Evolutionary conservation across 75 land plant species (phyloP).

Genomic region (Pinus tabuliformis): DNA sequence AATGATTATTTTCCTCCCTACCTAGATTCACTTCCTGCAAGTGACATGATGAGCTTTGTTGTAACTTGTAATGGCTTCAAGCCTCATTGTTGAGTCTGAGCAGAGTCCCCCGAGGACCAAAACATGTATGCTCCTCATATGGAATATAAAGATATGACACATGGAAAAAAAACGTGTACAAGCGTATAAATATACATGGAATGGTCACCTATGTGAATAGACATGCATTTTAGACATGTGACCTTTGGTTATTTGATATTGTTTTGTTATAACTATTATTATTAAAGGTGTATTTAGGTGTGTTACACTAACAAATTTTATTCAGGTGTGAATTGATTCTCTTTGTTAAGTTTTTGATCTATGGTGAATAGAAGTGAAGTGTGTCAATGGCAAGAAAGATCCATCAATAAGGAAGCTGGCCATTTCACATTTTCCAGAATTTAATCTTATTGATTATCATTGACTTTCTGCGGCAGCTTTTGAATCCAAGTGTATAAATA

Average conservation of each 20-base stretch:
- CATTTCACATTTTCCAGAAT: neutral
- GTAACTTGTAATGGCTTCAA: too few species aligned
- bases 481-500: neutral
- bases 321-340: too few species aligned
- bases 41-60: too few species aligned
- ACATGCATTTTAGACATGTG: neutral
- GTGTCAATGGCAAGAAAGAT: neutral
- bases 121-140: too few species aligned
- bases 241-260: neutral
- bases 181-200: neutral
- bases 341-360: neutral
- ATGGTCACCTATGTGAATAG: neutral
- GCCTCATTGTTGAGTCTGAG: too few species aligned
- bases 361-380: neutral
- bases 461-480: neutral
- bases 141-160: too few species aligned
- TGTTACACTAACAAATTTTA: too few species aligned
- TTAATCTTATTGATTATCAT: neutral
- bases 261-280: neutral
- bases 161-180: too few species aligned
- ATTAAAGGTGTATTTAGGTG: neutral
- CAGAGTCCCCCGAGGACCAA: too few species aligned
- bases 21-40: too few species aligned
- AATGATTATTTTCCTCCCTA: too few species aligned
- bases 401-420: too few species aligned